Base-by-base conservation (phyloP, 345 rosid species). In the Populus alba region DNA sequence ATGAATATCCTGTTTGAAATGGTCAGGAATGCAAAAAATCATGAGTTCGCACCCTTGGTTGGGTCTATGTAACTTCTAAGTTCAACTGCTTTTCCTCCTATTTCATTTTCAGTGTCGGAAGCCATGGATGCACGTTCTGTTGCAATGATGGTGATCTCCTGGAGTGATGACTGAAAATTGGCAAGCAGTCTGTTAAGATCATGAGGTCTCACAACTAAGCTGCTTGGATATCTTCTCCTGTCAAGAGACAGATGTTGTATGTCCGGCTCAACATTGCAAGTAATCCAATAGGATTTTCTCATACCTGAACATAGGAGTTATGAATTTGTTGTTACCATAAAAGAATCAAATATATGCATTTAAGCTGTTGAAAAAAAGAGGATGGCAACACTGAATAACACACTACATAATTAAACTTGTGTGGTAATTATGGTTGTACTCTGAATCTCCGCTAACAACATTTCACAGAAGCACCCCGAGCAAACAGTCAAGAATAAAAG, bases 81-180 rank as follows among this genome's bases (percentile, higher is more conserved):
- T 80, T 96, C 99, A 82, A 92, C 98, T 83, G 98, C 90, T 85
- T 96, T 92, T 67, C 98, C 97, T 71, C 97, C 98, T 25, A 90
- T 89, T 83, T 91, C 91, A 84, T 86, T 88, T 55, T 79, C 94
- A 87, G 83, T 87, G 89, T 94, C 95, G 41, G 95, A 86, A 80
- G 97, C 93, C 57, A 80, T 73, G 39, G 89, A 84, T 63, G 80
- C 74, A 29, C 86, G 85, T 75, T 94, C 97, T 23, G 99, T 96
- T 68, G 98, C 94, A 76, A 96, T 90, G 63, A 94, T 82, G 69
- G 97, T 91, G 68, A 94, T 96, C 89, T 92, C 99, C 82, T 91
- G 98, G 82, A 96, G 99, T 75, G 98, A 91, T 83, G 98, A 90
- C 81, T 94, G 99, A 82, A 96, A 96, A 85, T 92, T 94, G 47